A percentile compares a stretch with the other conserved stretches of the same genome.
phyloP scores from a whole-genome alignment of 2,329 filamentous ascomycete genomes.

The Chaetomiaceae sp. region DNA sequence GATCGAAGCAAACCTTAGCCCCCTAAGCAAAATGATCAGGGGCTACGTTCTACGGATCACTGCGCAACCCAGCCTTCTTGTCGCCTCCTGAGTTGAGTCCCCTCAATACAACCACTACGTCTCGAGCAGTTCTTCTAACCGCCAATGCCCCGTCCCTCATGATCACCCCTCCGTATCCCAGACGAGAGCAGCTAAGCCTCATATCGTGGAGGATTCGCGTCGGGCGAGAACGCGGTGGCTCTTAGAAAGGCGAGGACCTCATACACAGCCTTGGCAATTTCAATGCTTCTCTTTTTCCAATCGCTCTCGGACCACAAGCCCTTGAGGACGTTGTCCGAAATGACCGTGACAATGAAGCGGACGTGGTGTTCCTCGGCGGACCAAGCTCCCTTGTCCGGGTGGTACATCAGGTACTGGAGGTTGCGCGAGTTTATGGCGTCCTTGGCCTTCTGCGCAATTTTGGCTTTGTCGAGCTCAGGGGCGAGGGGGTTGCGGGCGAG shows the following conservation, averaged over 20 bases:
- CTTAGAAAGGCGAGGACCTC: conserved; percentile 37
- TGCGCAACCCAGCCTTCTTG: too few species aligned
- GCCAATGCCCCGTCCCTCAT: not conserved
- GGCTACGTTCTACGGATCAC: too few species aligned
- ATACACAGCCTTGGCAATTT: conserved; percentile 35
- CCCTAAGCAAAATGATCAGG: too few species aligned
- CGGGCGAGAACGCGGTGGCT: conserved; percentile 19
- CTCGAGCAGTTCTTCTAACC: not conserved
- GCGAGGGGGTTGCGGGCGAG: conserved; percentile 22
- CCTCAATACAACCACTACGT: too few species aligned
- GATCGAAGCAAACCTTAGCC: too few species aligned
- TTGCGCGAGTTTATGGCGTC: conserved; percentile 31
- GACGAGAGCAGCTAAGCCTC: conserved; percentile 12
- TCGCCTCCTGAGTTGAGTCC: too few species aligned
- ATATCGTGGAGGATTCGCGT: conserved; percentile 31
- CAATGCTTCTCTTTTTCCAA: conserved; percentile 31
- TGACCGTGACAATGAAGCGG: conserved; percentile 36
- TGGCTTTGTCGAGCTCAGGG: conserved; percentile 34
- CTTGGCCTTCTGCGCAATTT: conserved; percentile 30
- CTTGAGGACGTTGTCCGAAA: conserved; percentile 35
- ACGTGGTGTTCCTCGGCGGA: conserved; percentile 36
- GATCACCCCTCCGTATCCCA: not conserved
- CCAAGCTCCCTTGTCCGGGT: conserved; percentile 37
- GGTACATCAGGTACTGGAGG: conserved; percentile 33
- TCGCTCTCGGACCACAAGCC: conserved; percentile 32